These are phyloP conservation scores for Penicillium subrubescens DNA, from an alignment of 495 filamentous ascomycete species.

Conservation along the genomic window DNA sequence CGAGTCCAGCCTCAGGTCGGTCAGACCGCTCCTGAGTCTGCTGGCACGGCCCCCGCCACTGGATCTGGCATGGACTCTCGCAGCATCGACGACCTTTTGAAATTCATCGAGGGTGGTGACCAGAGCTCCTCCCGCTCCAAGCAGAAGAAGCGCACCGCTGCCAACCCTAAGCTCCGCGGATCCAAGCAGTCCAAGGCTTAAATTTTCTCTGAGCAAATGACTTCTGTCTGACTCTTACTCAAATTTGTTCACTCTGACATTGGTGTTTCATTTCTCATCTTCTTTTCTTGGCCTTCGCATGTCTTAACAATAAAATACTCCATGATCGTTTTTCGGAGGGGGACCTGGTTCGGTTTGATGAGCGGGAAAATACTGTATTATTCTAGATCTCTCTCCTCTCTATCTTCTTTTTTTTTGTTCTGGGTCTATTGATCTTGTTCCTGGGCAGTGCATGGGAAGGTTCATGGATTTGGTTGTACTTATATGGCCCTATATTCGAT, in stretches of 20 bases:
- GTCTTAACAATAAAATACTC: conserved; percentile 42
- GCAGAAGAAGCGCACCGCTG: conserved; percentile 65
- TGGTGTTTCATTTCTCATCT: conserved; percentile 10
- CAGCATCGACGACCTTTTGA: conserved; percentile 83
- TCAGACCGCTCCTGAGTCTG: conserved; percentile 50
- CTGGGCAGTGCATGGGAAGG: conserved; percentile 40
- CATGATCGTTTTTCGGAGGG: conserved; percentile 31
- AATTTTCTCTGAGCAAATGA: not conserved
- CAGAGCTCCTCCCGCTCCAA: conserved; percentile 56
- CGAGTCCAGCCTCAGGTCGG: conserved; percentile 57
- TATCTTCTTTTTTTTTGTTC: conserved; percentile 23
- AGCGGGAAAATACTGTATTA: conserved; percentile 36
- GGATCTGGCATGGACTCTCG: conserved; percentile 61
- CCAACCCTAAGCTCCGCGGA: conserved; percentile 70
- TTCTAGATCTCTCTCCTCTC: conserved; percentile 48
- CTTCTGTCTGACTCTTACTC: not conserved
- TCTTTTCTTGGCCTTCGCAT: conserved; percentile 31
- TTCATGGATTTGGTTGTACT: conserved; percentile 32
- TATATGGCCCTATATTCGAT: conserved; percentile 36
- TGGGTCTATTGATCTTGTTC: conserved; percentile 23
- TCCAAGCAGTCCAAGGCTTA: conserved; percentile 48
- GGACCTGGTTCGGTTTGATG: conserved; percentile 35
- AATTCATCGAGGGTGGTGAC: conserved; percentile 79
- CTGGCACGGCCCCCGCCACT: conserved; percentile 37
- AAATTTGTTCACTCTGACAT: not conserved